Conservation (phyloP, 2,329 filamentous ascomycete species). For the Cyclaneusma minus region DNA sequence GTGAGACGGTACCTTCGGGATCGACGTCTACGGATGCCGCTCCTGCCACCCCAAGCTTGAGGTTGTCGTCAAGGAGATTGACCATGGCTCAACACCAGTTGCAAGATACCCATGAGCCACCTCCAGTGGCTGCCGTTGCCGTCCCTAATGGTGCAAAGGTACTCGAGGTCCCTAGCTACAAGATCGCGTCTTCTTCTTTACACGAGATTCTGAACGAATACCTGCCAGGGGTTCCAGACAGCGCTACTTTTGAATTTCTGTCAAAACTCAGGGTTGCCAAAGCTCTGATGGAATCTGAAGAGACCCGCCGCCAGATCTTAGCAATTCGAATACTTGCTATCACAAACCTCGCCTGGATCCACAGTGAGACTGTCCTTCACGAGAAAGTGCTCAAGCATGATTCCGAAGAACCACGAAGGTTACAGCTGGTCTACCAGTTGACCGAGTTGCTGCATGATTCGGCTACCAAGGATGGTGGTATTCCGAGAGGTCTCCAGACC, state of each 20-base stretch:
- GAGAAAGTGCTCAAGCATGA: constrained; percentile 80
- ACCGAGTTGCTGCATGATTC: constrained; percentile 82
- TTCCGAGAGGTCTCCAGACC: constrained; percentile 67
- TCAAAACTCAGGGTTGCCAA: constrained; percentile 73
- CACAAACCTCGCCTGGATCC: constrained; percentile 81
- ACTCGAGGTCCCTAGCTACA: constrained; percentile 34
- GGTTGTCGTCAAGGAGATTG: too few relatives aligned
- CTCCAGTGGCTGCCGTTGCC: neutral
- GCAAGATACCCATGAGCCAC: too few relatives aligned
- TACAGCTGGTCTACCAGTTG: constrained; percentile 84
- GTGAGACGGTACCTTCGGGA: constrained; percentile 17
- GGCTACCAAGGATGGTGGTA: constrained; percentile 46
- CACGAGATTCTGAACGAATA: constrained; percentile 40
- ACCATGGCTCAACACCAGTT: too few relatives aligned
- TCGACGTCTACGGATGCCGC: constrained; percentile 19
- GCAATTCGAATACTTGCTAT: constrained; percentile 74
- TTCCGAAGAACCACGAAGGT: constrained; percentile 72
- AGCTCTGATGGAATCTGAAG: constrained; percentile 50
- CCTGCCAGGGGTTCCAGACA: constrained; percentile 50
- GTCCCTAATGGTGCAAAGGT: constrained; percentile 7
- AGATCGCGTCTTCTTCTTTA: constrained; percentile 34
- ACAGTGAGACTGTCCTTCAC: constrained; percentile 67
- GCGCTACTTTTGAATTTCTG: constrained; percentile 70
- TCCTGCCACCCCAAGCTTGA: constrained; percentile 13
- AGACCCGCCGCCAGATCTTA: constrained; percentile 60